phyloP scores from a whole-genome alignment of 2,329 filamentous ascomycete genomes.

The Epichloe glyceriae region DNA sequence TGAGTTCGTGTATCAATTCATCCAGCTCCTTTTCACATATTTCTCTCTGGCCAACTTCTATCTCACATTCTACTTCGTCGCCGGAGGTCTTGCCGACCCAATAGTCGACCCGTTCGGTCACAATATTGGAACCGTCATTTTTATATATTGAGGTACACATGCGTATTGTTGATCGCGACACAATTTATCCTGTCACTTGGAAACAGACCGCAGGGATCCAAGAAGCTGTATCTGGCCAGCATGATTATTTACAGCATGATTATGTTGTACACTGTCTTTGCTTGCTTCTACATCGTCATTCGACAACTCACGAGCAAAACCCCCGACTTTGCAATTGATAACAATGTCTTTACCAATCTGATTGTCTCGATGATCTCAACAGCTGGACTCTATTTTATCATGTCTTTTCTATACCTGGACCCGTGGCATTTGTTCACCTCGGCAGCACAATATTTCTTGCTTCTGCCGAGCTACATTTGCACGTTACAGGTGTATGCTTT shows the following conservation, averaged over 20 bases:
- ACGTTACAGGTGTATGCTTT: conserved; percentile 97
- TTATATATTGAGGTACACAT: conserved; percentile 74
- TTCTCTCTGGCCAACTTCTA: conserved; percentile 99
- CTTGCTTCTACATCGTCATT: conserved; percentile 76
- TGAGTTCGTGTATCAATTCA: conserved; percentile 89
- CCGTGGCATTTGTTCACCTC: conserved; percentile 99
- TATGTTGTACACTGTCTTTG: conserved; percentile 92
- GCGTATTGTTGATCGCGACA: conserved; percentile 75
- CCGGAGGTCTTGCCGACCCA: conserved; percentile 71
- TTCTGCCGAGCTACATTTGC: conserved; percentile 90
- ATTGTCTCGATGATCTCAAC: conserved; percentile 84
- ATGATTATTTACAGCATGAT: conserved; percentile 89
- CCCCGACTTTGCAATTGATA: conserved; percentile 47
- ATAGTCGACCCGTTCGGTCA: conserved; percentile 84
- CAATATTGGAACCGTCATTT: conserved; percentile 71
- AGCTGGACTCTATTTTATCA: conserved; percentile 86
- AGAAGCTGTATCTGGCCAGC: conserved; percentile 73
- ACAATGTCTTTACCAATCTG: conserved; percentile 90
- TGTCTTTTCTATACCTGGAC: conserved; percentile 92
- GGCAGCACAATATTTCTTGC: conserved; percentile 78
- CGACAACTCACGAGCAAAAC: conserved; percentile 52
- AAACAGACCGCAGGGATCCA: conserved; percentile 88
- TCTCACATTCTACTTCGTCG: conserved; percentile 95
- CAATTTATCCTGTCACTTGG: conserved; percentile 96
- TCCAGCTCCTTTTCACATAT: conserved; percentile 89